Evolutionary conservation across 257 asterid species (phyloP).

Genomic region (Solanum arcanum): DNA sequence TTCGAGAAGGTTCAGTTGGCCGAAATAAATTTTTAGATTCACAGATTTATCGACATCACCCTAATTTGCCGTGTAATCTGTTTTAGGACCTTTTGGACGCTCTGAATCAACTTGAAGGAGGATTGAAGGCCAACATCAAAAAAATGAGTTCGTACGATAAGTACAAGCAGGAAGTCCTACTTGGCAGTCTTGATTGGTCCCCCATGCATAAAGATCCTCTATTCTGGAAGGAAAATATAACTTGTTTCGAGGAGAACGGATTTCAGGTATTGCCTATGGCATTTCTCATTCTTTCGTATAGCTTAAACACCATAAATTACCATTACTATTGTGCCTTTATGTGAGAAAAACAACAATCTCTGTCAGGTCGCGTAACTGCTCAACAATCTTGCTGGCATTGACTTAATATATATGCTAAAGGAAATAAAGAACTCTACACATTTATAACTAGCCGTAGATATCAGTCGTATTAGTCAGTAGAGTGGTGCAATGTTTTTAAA

Average conservation of each 20-base stretch:
- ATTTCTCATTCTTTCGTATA: not conserved
- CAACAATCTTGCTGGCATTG: not conserved
- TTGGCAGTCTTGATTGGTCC: constrained; percentile 89
- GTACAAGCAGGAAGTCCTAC: constrained; percentile 86
- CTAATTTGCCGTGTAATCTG: not conserved
- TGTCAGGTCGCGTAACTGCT: not conserved
- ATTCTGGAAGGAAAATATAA: constrained; percentile 75
- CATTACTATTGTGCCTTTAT: not conserved
- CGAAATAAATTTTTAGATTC: not conserved
- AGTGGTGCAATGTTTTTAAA: not conserved
- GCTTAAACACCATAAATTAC: not conserved
- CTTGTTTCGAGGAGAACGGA: constrained; percentile 66
- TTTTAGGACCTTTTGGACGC: constrained; percentile 74
- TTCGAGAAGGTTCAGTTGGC: not conserved
- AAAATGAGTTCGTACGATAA: constrained; percentile 68
- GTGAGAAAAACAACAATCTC: not conserved
- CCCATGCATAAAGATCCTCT: constrained; percentile 86
- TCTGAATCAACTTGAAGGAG: constrained; percentile 69
- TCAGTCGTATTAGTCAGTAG: not conserved
- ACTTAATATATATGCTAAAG: not conserved
- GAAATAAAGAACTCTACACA: not conserved
- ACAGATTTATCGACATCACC: not conserved
- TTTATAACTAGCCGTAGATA: not conserved
- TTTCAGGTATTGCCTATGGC: constrained; percentile 48
- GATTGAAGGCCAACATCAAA: constrained; percentile 62